These are phyloP conservation scores for Ganoderma sinense DNA, from an alignment of 1,284 basidiomycete genomes.

Conservation along the genomic window DNA sequence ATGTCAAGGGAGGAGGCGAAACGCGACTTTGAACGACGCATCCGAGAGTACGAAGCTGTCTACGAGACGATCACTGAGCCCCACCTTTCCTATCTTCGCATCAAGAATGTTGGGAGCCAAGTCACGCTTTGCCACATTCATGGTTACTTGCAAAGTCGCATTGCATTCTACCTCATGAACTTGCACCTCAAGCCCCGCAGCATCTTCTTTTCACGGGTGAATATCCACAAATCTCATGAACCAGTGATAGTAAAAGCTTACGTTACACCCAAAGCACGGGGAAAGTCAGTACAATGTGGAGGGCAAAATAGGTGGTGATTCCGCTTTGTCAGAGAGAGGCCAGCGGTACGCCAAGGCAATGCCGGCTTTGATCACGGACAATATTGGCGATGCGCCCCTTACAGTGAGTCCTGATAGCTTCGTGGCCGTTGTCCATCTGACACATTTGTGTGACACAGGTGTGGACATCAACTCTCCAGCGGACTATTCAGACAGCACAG, in stretches of 20 bases:
- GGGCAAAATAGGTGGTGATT: conserved; percentile 98
- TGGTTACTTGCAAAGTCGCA: conserved; percentile 95
- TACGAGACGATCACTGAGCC: conserved; percentile 95
- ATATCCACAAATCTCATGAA: conserved; percentile 33
- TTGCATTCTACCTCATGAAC: conserved; percentile 99
- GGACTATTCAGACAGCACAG: conserved; percentile 93
- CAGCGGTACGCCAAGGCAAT: conserved; percentile 88
- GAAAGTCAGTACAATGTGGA: conserved; percentile 98
- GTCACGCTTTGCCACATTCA: conserved; percentile 87
- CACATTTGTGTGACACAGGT: conserved; percentile 53
- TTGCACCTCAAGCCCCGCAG: conserved; percentile 95
- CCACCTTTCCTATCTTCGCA: conserved; percentile 86
- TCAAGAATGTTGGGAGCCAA: conserved; percentile 88
- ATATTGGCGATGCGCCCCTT: conserved; percentile 88
- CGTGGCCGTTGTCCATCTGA: background rate
- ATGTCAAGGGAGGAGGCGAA: conserved; percentile 89
- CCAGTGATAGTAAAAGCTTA: conserved; percentile 15
- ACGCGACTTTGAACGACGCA: conserved; percentile 90
- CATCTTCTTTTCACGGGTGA: conserved; percentile 94
- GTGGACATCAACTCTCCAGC: conserved; percentile 95
- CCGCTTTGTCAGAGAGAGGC: conserved; percentile 85
- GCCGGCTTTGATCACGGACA: conserved; percentile 88
- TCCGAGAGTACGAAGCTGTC: conserved; percentile 93
- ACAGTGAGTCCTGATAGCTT: conserved; percentile 61
- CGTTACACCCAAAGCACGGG: conserved; percentile 77